phyloP scores from a whole-genome alignment of 2,329 filamentous ascomycete species.

The Colletotrichum costaricense region DNA sequence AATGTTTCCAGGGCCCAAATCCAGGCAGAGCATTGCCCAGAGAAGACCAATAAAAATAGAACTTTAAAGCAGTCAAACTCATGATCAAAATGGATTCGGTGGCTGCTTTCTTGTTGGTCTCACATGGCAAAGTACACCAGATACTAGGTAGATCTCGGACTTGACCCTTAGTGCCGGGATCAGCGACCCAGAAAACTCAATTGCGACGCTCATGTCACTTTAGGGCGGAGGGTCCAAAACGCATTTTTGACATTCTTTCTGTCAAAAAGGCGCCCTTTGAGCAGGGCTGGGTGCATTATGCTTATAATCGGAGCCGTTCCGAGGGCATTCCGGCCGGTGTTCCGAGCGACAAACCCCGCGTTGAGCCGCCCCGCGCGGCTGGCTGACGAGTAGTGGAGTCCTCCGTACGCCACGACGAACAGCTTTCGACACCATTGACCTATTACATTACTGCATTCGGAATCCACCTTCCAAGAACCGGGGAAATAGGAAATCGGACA shows the following conservation, averaged over 20 bases:
- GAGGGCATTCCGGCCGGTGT: neutral
- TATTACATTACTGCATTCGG: neutral
- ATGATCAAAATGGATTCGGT: neutral
- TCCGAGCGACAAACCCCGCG: constrained; percentile 1
- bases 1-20: neutral
- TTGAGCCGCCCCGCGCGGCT: neutral
- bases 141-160: neutral
- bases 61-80: neutral
- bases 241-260: neutral
- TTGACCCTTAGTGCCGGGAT: neutral
- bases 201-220: neutral
- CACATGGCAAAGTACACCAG: neutral
- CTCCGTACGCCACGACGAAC: neutral
- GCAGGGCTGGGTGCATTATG: neutral
- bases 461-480: neutral
- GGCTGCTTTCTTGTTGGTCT: neutral
- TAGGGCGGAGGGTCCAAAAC: neutral
- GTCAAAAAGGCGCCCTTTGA: neutral
- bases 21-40: neutral
- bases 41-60: neutral
- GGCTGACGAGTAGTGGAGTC: neutral
- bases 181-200: neutral
- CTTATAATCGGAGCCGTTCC: neutral
- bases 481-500: neutral
- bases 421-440: neutral